Evolutionary conservation across 129 eudicot genomes (phyloP), one percentile per base, ranked within the genome.

Genomic region (Oenanthe sinensis): DNA sequence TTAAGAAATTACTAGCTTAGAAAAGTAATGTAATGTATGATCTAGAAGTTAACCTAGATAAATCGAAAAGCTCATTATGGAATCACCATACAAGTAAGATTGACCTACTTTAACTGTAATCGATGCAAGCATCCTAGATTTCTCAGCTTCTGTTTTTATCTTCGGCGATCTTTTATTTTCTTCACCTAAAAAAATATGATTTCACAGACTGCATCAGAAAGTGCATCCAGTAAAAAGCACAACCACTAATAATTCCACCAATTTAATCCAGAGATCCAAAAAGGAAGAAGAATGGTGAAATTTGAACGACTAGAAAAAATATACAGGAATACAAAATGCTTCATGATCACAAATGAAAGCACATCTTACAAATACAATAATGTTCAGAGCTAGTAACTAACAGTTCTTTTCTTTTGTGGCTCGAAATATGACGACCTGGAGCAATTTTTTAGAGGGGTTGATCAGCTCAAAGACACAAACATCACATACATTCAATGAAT

Each of bases 121-220:
- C 50, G 63, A 79, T 71, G 70, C 71, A 80, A 39, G 74, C 6
- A 81, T 77, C 67, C 44, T 47, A 52, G 37, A 13, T 37, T 58
- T 19, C 67, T 74, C 72, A 58, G 33, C 2, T 22, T 45, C 60
- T 42, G 58, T 42, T n/a, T n/a, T 60, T 60, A 60, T 36, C 68
- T 36, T 2, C 5, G 15, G 28, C 12, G 33, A 30, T 65, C 19
- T 65, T 60, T 9, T 30, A 26, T 28, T 30, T 65, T 65, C 42
- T 65, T 30, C 4, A 3, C 72, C 72, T 67, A 42, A 28, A 67
- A 24, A 67, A 0, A n/a, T 62, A n/a, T 4, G 43, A 33, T 30
- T 28, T 30, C 62, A 52, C 39, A 26, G 22, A 67, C 6, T 67
- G 22, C 72, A 67, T 60, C 11, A 58, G 67, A 17, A 50, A 19